Conservation (phyloP, 2,329 filamentous ascomycete species). For the Alternaria longipes region DNA sequence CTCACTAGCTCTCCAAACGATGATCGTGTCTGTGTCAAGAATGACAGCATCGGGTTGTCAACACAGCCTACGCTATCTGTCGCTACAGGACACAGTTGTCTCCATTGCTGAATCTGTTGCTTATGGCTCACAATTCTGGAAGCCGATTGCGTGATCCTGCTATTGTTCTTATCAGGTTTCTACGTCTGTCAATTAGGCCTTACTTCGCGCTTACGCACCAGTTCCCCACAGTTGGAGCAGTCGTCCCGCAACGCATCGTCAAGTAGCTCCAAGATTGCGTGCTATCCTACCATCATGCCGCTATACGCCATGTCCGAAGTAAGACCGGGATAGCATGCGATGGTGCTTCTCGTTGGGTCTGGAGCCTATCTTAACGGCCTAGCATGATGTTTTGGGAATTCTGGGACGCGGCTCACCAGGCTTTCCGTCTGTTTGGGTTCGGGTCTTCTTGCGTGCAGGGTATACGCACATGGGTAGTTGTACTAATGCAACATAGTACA, state of each 20-base stretch:
- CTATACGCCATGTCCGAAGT: neutral
- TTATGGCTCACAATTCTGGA: neutral
- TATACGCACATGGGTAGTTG: neutral
- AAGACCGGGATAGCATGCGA: neutral
- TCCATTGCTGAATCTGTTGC: too few relatives aligned
- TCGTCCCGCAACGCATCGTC: slow-evolving; percentile 17
- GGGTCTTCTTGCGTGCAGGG: neutral
- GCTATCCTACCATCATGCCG: slow-evolving; percentile 31
- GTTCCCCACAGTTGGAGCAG: neutral
- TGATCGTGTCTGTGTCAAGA: neutral
- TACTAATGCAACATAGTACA: neutral
- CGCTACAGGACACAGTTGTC: neutral
- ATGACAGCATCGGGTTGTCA: neutral
- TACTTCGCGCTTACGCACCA: neutral
- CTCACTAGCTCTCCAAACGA: neutral
- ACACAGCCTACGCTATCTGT: neutral
- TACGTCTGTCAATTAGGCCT: neutral
- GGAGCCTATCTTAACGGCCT: neutral
- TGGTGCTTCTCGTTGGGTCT: neutral
- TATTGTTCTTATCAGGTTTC: neutral
- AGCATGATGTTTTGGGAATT: neutral
- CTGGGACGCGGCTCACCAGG: neutral
- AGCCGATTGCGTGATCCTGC: neutral
- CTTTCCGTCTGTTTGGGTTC: neutral
- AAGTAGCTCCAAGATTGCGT: slow-evolving; percentile 36